phyloP scores from a whole-genome alignment of 1,284 basidiomycete species.

The Thecaphora frezii region DNA sequence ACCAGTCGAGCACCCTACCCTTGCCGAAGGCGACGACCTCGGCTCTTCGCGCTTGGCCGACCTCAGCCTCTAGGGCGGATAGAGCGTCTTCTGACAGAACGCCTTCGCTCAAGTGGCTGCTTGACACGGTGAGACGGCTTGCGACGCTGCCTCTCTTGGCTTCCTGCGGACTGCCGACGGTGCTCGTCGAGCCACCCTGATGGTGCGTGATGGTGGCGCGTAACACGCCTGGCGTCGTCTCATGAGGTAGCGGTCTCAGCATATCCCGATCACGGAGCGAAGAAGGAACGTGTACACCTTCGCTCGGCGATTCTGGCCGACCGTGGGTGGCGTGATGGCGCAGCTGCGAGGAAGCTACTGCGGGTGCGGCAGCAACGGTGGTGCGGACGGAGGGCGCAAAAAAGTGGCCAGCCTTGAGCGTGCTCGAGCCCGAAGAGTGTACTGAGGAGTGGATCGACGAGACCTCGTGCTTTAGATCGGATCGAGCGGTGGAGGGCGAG shows the following conservation, averaged over 20 bases:
- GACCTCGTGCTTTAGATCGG: slow-evolving; percentile 28
- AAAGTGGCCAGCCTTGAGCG: slow-evolving; percentile 10
- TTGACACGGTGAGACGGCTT: slow-evolving; percentile 1
- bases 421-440: slow-evolving; percentile 15
- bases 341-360: not conserved
- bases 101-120: slow-evolving; percentile 30
- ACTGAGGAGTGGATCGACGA: slow-evolving; percentile 20
- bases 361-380: not conserved
- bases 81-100: slow-evolving; percentile 25
- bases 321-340: too few relatives aligned
- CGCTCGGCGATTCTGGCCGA: too few relatives aligned
- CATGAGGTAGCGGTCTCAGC: not conserved
- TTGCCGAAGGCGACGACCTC: slow-evolving; percentile 35
- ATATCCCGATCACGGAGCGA: not conserved
- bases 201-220: not conserved
- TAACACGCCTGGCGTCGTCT: not conserved
- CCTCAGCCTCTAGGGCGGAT: slow-evolving; percentile 36
- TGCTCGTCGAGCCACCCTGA: not conserved
- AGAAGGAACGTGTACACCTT: too few relatives aligned
- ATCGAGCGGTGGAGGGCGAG: slow-evolving; percentile 19
- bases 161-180: not conserved
- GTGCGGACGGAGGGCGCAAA: not conserved
- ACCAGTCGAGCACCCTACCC: slow-evolving; percentile 37
- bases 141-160: not conserved
- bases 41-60: slow-evolving; percentile 28